Conservation (phyloP, 2,329 filamentous ascomycete genomes). For the Penicillium freii region DNA sequence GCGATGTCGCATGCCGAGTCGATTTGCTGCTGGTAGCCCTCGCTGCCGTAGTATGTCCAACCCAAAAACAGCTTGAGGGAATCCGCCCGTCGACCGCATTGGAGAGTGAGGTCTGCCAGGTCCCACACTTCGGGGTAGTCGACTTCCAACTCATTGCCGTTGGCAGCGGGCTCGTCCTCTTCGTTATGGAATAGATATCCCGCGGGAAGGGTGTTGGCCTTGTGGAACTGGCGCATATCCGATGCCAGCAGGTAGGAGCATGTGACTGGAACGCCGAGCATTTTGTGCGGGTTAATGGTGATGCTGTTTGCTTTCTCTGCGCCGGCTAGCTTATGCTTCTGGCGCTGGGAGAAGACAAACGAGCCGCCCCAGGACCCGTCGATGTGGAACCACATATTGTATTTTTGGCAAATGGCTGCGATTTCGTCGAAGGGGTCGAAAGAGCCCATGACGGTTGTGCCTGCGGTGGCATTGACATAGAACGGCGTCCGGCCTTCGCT, state of each 20-base stretch:
- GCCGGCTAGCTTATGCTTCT: slow-evolving; percentile 65
- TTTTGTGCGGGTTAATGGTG: slow-evolving; percentile 93
- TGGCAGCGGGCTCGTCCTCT: slow-evolving; percentile 39
- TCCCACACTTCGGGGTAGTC: slow-evolving; percentile 69
- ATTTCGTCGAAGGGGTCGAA: slow-evolving; percentile 78
- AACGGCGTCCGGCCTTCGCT: slow-evolving; percentile 74
- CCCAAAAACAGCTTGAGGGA: slow-evolving; percentile 80
- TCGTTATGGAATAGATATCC: slow-evolving; percentile 77
- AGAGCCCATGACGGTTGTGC: slow-evolving; percentile 87
- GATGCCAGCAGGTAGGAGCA: slow-evolving; percentile 83
- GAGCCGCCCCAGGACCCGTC: slow-evolving; percentile 90
- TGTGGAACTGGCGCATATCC: slow-evolving; percentile 74
- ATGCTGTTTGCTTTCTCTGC: slow-evolving; percentile 74
- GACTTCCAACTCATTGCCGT: slow-evolving; percentile 24
- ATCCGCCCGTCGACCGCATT: slow-evolving; percentile 86
- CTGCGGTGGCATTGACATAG: slow-evolving; percentile 93
- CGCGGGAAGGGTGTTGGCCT: slow-evolving; percentile 80
- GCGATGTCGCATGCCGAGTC: slow-evolving; percentile 73
- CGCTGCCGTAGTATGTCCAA: slow-evolving; percentile 83
- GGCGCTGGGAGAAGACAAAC: slow-evolving; percentile 70
- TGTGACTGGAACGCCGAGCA: slow-evolving; percentile 87
- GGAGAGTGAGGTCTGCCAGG: slow-evolving; percentile 85
- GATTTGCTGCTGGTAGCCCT: slow-evolving; percentile 68
- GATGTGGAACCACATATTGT: slow-evolving; percentile 86
- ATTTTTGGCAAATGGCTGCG: slow-evolving; percentile 64